Evolutionary conservation across 2,329 filamentous ascomycete genomes (phyloP), one percentile per base, ranked within the genome.

Genomic region (Penicillium freii): DNA sequence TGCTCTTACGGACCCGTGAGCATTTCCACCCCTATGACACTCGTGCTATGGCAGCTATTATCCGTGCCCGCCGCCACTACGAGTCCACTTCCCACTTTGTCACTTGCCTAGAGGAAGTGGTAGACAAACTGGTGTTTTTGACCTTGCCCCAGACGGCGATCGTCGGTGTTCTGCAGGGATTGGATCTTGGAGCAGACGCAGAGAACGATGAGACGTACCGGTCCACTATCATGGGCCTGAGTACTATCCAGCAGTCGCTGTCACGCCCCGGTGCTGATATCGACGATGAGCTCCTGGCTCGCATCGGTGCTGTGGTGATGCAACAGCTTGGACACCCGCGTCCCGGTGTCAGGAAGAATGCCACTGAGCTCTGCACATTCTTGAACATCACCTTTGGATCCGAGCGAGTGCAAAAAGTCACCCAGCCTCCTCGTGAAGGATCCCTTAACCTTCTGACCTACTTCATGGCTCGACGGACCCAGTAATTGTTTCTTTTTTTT

Each of bases 11-110:
- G 31, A 75, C 73, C 38, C 65, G 69, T 13, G 58, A 69, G 39
- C 67, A 69, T 25, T 75, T 77, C 60, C 61, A 70, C 6, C 62
- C 62, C 5, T 75, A 73, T 56, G 71, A 75, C 47, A 65, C 72
- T 4, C 67, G 66, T 23, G 71, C 69, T 1, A 71, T 77, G 63
- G 66, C 69, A 15, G 71, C 75, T 4, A 61, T 78, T 4, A 67
- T 78, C 42, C 66, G 67, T 13, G 70, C 74, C 19, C 71, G 75
- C 23, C 71, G 70, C 45, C 66, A 75, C 45, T 76, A 76, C 54
- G 71, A 71, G 48, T 64, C 69, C n/a, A 71, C 64, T 31, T 73
- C 71, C 23, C 73, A 77, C 64, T 75, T 78, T 56, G 71, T 75
- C 10, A 72, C 67, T 25, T 75, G 71, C 9, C 60, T 78, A 21